Conservation (phyloP, 768 basidiomycete genomes). For the Russula compacta region DNA sequence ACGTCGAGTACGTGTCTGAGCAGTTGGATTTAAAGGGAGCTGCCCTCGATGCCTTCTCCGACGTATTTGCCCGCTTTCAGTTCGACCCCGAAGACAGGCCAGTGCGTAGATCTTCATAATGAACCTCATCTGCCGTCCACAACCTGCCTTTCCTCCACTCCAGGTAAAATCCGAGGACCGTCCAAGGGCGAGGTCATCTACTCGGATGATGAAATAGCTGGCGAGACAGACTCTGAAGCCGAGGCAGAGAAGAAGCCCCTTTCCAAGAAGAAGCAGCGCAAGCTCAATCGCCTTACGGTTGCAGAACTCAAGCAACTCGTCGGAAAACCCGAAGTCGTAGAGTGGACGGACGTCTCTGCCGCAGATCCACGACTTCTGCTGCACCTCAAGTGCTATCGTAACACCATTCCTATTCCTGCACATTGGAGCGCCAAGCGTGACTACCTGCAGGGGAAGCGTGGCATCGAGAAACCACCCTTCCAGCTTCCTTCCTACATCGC, state of each 20-base stretch:
- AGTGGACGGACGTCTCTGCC: conserved; percentile 98
- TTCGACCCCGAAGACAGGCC: conserved; percentile 46
- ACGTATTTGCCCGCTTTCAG: conserved; percentile 91
- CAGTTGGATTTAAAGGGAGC: conserved; percentile 67
- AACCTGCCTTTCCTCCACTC: background rate
- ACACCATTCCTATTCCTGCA: conserved; percentile 88
- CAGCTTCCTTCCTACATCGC: conserved; percentile 95
- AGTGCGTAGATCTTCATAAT: conserved; percentile 40
- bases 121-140: background rate
- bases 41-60: conserved; percentile 79
- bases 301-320: conserved; percentile 96
- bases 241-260: conserved; percentile 72
- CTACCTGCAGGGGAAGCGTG: conserved; percentile 96
- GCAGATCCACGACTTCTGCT: conserved; percentile 88
- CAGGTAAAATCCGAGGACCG: conserved; percentile 28
- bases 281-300: conserved; percentile 81
- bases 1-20: conserved; percentile 84
- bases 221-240: conserved; percentile 59
- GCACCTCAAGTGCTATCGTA: conserved; percentile 89
- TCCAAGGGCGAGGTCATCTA: conserved; percentile 92
- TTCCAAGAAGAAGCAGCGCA: conserved; percentile 92
- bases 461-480: conserved; percentile 97
- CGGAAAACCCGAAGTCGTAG: conserved; percentile 94
- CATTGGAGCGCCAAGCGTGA: conserved; percentile 99
- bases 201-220: conserved; percentile 92